These are phyloP conservation scores for Solanum piurae DNA, from an alignment of 257 asterid species.

Conservation along the genomic window DNA sequence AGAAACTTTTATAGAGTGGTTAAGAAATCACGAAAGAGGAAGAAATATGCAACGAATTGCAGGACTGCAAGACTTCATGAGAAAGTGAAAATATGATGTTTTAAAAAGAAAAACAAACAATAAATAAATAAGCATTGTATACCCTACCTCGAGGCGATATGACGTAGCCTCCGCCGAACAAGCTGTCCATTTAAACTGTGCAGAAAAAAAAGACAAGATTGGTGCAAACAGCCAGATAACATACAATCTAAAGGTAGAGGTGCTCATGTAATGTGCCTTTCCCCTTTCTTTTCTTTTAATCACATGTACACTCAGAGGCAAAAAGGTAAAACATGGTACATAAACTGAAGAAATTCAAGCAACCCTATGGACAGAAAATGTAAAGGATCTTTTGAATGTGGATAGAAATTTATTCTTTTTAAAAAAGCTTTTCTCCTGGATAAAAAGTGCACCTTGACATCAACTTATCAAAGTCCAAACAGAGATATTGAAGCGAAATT, in stretches of 20 bases:
- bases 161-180: slow-evolving; percentile 87
- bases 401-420: background rate
- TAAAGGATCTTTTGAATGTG: background rate
- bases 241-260: background rate
- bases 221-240: background rate
- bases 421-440: background rate
- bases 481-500: background rate
- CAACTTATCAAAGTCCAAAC: background rate
- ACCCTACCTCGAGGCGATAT: slow-evolving; percentile 73
- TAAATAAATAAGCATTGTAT: background rate
- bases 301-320: background rate
- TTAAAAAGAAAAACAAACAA: background rate
- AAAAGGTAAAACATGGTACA: background rate
- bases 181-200: slow-evolving; percentile 74
- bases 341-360: background rate
- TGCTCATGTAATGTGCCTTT: background rate
- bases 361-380: background rate
- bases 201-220: background rate
- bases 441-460: background rate
- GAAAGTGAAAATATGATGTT: background rate
- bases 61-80: background rate
- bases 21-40: background rate
- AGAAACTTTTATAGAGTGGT: background rate
- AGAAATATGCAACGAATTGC: background rate
- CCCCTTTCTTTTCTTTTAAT: background rate